Evolutionary conservation across 2,329 filamentous ascomycete genomes (phyloP).

Genomic region (Xylaria sp.): DNA sequence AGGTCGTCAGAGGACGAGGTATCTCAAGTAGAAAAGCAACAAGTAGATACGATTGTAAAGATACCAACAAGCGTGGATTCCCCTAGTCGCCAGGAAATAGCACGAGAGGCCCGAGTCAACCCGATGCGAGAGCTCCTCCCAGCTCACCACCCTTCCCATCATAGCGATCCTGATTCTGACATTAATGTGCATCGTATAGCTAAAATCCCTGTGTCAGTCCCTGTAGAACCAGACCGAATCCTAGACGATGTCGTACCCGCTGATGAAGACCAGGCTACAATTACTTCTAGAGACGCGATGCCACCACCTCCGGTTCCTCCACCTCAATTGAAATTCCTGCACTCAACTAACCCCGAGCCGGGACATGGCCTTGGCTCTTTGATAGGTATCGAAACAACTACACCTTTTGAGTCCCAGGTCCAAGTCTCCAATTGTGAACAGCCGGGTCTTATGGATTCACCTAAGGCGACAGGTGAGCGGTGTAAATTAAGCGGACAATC

Average conservation of each 20-base stretch:
- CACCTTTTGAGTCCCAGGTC: neutral
- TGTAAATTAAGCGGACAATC: conserved; percentile 1
- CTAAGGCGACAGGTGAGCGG: neutral
- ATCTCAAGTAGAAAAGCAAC: neutral
- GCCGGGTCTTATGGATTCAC: neutral
- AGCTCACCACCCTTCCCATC: neutral
- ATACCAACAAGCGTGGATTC: neutral
- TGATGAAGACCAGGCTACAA: conserved; percentile 35
- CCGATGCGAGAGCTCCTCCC: neutral
- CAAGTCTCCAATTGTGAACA: conserved; percentile 1
- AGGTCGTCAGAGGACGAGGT: neutral
- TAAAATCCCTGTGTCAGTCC: neutral
- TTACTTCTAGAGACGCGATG: conserved; percentile 46
- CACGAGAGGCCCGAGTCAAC: conserved; percentile 3
- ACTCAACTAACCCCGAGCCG: neutral
- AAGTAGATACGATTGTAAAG: neutral
- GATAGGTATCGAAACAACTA: neutral
- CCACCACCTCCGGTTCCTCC: conserved; percentile 47
- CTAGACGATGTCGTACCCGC: neutral
- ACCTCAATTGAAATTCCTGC: conserved; percentile 6
- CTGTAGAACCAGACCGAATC: neutral
- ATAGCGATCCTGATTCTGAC: neutral
- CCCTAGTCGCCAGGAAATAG: conserved; percentile 10
- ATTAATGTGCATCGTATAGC: neutral
- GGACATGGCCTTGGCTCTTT: neutral